phyloP scores from a whole-genome alignment of 1,284 basidiomycete species.

The Ganoderma lucidum region DNA sequence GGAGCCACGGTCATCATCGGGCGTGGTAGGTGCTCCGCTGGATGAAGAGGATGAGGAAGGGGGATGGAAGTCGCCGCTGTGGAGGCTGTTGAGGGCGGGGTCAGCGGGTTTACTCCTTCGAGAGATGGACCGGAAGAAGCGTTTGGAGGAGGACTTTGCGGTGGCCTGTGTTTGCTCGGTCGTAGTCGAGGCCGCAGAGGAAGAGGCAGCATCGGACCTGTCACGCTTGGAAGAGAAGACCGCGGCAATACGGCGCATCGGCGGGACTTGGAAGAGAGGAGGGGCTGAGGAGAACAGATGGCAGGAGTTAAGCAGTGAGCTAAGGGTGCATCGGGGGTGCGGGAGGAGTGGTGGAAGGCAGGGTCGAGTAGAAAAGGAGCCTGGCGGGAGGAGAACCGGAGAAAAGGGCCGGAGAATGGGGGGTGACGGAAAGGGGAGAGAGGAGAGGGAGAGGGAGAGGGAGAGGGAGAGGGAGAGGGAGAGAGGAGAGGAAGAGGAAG shows the following conservation, averaged over 20 bases:
- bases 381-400: slow-evolving; percentile 3
- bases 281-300: slow-evolving; percentile 4
- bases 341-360: slow-evolving; percentile 4
- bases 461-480: background rate
- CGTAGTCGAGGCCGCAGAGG: slow-evolving; percentile 31
- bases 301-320: slow-evolving; percentile 26
- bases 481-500: slow-evolving; percentile 16
- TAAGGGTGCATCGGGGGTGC: slow-evolving; percentile 28
- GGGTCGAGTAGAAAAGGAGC: slow-evolving; percentile 3
- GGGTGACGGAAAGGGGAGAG: slow-evolving; percentile 17
- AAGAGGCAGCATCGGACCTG: slow-evolving; percentile 48
- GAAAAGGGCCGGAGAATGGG: slow-evolving; percentile 9
- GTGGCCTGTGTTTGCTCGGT: slow-evolving; percentile 20
- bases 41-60: slow-evolving; percentile 64
- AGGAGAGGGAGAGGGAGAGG: slow-evolving; percentile 20
- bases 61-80: slow-evolving; percentile 34
- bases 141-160: slow-evolving; percentile 34
- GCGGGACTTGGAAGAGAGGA: slow-evolving; percentile 13
- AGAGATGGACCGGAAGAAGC: slow-evolving; percentile 44
- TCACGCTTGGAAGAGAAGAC: slow-evolving; percentile 64
- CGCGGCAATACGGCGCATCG: slow-evolving; percentile 62
- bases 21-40: slow-evolving; percentile 65
- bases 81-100: slow-evolving; percentile 32
- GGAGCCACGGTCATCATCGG: slow-evolving; percentile 61
- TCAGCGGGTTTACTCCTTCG: slow-evolving; percentile 36